Base-by-base conservation (phyloP, 805 yeast genomes). In the Sugiyamaella americana region DNA sequence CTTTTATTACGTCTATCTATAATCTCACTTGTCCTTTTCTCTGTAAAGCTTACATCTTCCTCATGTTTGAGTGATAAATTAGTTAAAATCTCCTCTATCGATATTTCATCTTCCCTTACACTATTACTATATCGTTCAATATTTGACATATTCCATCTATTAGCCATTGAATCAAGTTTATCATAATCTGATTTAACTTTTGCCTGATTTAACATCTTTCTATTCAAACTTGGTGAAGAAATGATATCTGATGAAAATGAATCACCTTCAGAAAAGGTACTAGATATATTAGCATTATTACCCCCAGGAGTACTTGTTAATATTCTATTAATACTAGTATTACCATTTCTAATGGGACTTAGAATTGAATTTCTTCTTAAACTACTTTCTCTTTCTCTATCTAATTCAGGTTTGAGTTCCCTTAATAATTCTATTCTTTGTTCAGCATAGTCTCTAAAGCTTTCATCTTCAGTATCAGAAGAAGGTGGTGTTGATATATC, bases 1-100 rank as follows among this genome's bases (percentile, higher is more conserved):
- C 44, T 36, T 20, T 43, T 18, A n/a, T 32, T 24, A n/a, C 46
- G 46, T 23, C 22, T 32, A 32, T n/a, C 38, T 19, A 26, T 13
- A 13, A 26, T 26, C 8, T 26, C 13, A 26, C 13, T 26, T 8
- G 32, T 13, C 8, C 13, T 26, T 13, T 26, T 13, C 8, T 26
- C 13, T 26, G 32, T 26, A 8, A 13, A 26, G 13, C 8, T 26
- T 8, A 26, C 13, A 8, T 26, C 11, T 8, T 8, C 11, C 8
- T 26, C 13, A 13, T 8, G 13, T 13, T 26, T 8, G 32, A 8
- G 11, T 26, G 32, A 8, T 13, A 26, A 13, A 8, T 26, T 8
- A 26, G 8, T 13, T 13, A 26, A 13, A 8, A 8, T 26, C 11
- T 26, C 32, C 32, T 26, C 11, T 26, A 26, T 26, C 32, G 32